These are phyloP conservation scores for Penicillium sp. DNA, from an alignment of 2,329 filamentous ascomycete genomes.

Conservation along the genomic window DNA sequence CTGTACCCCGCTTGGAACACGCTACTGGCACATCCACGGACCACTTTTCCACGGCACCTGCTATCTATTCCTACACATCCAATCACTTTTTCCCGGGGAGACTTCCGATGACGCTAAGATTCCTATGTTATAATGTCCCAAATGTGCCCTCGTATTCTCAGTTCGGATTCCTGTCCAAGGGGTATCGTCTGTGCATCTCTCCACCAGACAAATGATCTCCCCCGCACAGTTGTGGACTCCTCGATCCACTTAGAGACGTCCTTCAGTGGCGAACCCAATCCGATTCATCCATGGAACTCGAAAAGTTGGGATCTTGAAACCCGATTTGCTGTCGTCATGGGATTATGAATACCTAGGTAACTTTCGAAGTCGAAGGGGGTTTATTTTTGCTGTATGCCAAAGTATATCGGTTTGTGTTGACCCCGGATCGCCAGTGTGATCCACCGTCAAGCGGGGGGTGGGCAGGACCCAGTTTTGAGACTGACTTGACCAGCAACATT, in stretches of 20 bases:
- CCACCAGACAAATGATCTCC: background rate
- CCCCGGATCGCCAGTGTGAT: conserved; percentile 24
- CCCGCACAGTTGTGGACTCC: background rate
- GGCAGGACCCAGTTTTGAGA: conserved; percentile 1
- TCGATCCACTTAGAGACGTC: background rate
- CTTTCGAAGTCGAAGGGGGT: background rate
- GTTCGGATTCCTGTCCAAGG: conserved; percentile 13
- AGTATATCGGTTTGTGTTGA: conserved; percentile 4
- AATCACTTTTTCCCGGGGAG: background rate
- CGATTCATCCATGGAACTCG: background rate
- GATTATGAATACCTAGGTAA: background rate
- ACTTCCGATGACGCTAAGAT: conserved; percentile 15
- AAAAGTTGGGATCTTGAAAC: background rate
- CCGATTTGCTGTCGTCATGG: background rate
- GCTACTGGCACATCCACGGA: background rate
- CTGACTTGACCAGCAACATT: background rate
- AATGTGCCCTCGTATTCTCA: conserved; percentile 5
- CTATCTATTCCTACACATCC: conserved; percentile 3
- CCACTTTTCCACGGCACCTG: background rate
- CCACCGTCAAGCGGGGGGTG: conserved; percentile 16
- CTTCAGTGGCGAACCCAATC: background rate
- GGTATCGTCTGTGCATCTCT: conserved; percentile 12
- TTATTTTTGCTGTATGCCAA: background rate
- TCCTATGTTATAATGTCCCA: background rate
- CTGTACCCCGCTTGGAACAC: background rate